Evolutionary conservation across 2,329 filamentous ascomycete genomes (phyloP).

Genomic region (Claviceps purpurea): DNA sequence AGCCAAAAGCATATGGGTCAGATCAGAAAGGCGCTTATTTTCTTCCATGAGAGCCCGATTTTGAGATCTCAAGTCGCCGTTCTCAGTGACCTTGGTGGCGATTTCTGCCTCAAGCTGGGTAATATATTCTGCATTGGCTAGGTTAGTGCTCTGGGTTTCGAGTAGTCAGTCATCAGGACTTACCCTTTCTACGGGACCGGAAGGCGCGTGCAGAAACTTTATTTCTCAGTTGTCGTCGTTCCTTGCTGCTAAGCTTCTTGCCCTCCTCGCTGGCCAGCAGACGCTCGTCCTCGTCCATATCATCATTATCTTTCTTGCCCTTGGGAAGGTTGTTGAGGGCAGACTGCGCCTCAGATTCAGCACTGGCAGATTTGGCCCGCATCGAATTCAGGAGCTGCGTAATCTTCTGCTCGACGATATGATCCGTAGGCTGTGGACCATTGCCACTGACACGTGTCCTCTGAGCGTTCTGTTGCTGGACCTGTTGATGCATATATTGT

Average conservation of each 20-base stretch:
- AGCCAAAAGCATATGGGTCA: slow-evolving; percentile 69
- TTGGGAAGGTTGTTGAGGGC: slow-evolving; percentile 56
- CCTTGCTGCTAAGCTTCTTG: slow-evolving; percentile 98
- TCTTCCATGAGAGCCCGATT: slow-evolving; percentile 75
- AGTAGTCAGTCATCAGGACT: slow-evolving; percentile 17
- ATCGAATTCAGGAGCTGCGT: slow-evolving; percentile 86
- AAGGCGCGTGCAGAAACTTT: slow-evolving; percentile 97
- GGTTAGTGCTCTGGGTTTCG: neutral
- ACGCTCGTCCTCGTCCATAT: slow-evolving; percentile 97
- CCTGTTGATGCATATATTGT: slow-evolving; percentile 30
- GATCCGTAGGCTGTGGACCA: slow-evolving; percentile 43
- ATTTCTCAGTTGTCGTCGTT: slow-evolving; percentile 92
- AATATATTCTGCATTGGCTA: slow-evolving; percentile 65
- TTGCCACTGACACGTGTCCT: slow-evolving; percentile 39
- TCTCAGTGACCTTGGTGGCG: slow-evolving; percentile 69
- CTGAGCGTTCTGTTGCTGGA: slow-evolving; percentile 35
- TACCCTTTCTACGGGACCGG: slow-evolving; percentile 96
- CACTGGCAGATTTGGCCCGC: slow-evolving; percentile 54
- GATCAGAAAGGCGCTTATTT: slow-evolving; percentile 65
- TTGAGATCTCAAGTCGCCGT: slow-evolving; percentile 63
- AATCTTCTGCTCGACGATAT: slow-evolving; percentile 81
- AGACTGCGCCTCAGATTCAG: slow-evolving; percentile 30
- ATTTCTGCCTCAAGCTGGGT: slow-evolving; percentile 85
- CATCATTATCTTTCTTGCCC: slow-evolving; percentile 85
- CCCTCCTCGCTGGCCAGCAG: slow-evolving; percentile 92